Conservation (phyloP, 306 rosid genomes). For the Abrus precatorius region DNA sequence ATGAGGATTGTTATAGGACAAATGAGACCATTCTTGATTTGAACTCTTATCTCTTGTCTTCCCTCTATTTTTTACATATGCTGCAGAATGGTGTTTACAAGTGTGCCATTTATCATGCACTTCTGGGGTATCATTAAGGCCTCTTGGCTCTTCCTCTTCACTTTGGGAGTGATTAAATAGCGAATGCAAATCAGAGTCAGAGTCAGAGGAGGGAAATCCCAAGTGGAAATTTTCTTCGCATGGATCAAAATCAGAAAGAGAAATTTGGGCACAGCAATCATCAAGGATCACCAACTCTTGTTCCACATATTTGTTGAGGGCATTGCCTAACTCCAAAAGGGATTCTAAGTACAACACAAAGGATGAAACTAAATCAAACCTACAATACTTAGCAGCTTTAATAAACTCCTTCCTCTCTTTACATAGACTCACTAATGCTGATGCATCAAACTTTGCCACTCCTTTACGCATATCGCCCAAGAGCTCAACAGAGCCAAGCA, state of each 20-base stretch:
- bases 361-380: slow-evolving; percentile 43
- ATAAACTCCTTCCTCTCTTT: slow-evolving; percentile 47
- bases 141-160: neutral
- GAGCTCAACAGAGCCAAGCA: too few species aligned
- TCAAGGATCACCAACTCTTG: slow-evolving; percentile 37
- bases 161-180: neutral
- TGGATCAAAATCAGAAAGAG: slow-evolving; percentile 26
- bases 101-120: neutral
- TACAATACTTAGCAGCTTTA: slow-evolving; percentile 42
- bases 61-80: neutral
- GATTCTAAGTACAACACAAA: slow-evolving; percentile 43
- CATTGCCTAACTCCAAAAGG: slow-evolving; percentile 46
- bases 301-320: slow-evolving; percentile 48
- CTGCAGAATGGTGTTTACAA: neutral
- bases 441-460: slow-evolving; percentile 34
- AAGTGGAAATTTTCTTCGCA: slow-evolving; percentile 6
- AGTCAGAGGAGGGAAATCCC: slow-evolving; percentile 28
- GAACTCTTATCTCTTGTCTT: slow-evolving; percentile 8
- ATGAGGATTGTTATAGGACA: neutral
- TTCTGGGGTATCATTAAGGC: neutral
- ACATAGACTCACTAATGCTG: slow-evolving; percentile 45
- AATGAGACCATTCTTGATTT: neutral
- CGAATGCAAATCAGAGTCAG: slow-evolving; percentile 37
- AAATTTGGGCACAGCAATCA: slow-evolving; percentile 7
- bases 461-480: slow-evolving; percentile 30